Base-by-base conservation (phyloP, 805 yeast species). In the Yamadazyma sp. region DNA sequence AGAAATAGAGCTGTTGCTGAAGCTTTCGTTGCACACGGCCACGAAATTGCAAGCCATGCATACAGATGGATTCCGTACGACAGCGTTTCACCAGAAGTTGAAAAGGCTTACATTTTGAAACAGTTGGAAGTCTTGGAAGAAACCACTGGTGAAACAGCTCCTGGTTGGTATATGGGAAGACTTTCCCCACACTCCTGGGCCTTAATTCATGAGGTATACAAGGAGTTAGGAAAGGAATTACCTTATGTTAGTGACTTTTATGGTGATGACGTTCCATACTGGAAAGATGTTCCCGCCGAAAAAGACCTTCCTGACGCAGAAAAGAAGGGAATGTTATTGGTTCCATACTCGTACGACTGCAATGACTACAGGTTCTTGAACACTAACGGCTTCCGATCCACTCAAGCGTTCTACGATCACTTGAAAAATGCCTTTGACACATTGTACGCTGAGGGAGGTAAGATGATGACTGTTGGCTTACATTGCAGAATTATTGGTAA, bases 341-440 rank as follows among this genome's bases (percentile, higher is more conserved):
- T 55, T 20, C 59, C 60, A 6, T 55, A 54, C 33, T 36, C 48
- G 11, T 54, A 40, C 23, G 59, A 51, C 23, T 46, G 48, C 35
- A 55, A 55, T 28, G 60, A 55, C 38, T 55, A 46, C 34, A 48
- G 55, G 28, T 49, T 52, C 40, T 39, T 46, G 33, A 46, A 35
- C 33, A 38, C 57, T 3, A 36, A 47, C 14, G 58, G 58, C 7
- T 53, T 53, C 26, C 50, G 57, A 20, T 48, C 57, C 13, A 49
- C 50, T 14, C 39, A 47, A 35, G 50, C 53, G 11, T 55, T 53
- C 35, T 48, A 38, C 16, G 60, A 56, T 23, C 62, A 64, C 42
- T 40, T 62, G 35, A 59, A 56, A 35, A 55, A 60, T 32, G 62
- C 65, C 10, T 64, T 64, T 40, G 69, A 64, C 21, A 44, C 48